These are phyloP conservation scores for Talaromyces verruculosus DNA, from an alignment of 2,329 filamentous ascomycete genomes.

Conservation along the genomic window DNA sequence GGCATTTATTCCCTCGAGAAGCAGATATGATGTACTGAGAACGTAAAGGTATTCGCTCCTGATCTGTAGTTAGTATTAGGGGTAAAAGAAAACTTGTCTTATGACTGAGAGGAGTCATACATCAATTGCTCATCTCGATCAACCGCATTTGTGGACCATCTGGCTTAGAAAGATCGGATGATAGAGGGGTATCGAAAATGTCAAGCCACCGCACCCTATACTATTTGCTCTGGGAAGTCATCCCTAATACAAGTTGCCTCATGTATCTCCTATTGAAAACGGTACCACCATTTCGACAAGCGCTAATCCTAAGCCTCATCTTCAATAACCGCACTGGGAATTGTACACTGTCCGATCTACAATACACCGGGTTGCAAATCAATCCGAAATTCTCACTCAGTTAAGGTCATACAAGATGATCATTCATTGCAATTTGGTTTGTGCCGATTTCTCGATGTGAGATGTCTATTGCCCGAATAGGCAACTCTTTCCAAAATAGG, in stretches of 20 bases:
- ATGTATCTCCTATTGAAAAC: too few relatives aligned
- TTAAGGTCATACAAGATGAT: not conserved
- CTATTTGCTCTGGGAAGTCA: not conserved
- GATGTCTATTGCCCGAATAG: not conserved
- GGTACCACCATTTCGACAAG: too few relatives aligned
- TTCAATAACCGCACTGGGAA: not conserved
- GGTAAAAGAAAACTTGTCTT: not conserved
- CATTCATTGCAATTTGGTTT: not conserved
- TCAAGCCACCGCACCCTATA: too few relatives aligned
- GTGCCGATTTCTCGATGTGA: not conserved
- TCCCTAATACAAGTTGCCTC: not conserved
- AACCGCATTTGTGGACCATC: not conserved
- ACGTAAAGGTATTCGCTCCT: too few relatives aligned
- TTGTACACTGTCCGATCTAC: not conserved
- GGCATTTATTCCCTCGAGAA: too few relatives aligned
- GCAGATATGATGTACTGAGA: too few relatives aligned
- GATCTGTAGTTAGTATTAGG: too few relatives aligned
- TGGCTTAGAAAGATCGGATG: not conserved
- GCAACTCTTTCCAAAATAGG: not conserved
- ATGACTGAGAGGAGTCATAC: not conserved
- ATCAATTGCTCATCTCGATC: too few relatives aligned
- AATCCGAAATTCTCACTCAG: not conserved
- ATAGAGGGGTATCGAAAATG: not conserved
- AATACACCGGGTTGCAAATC: not conserved
- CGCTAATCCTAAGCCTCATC: not conserved